Evolutionary conservation across 345 rosid species (phyloP), one percentile per base, ranked within the genome.

Genomic region (Luvunga scandens): DNA sequence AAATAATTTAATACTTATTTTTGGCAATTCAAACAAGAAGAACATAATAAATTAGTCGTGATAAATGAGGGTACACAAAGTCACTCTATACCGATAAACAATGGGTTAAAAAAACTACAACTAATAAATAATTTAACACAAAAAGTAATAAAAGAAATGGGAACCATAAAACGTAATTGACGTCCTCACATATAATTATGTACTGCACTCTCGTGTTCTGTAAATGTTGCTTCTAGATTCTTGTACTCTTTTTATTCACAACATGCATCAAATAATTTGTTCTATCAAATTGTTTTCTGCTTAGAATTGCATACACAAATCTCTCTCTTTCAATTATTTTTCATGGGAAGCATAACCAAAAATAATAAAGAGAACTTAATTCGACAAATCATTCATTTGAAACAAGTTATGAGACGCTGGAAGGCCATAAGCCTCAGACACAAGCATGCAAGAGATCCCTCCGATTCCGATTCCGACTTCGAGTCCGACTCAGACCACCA

Each of bases 321-420:
- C 48, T 42, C 2, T 22, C 62, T 18, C 63, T 19, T 7, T 21
- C 75, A 42, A 42, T 42, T 53, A 12, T 16, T 33, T 27, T 21
- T 57, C 36, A 72, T 72, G 75, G 75, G 45, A 30, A 57, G 7
- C 33, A 36, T 72, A 4, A 30, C 60, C 1, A 66, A 45, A 27
- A 75, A 53, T 10, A 42, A 42, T 42, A 42, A 42, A 14, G 28
- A 65, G 0, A 66, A 50, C 30, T 50, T 59, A 66, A 66, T 75
- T 63, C 8, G 48, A 33, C 53, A 75, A 48, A 75, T 75, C 63
- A 66, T 75, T 19, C 45, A 8, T 31, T 33, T 75, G 31, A 75
- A 65, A 31, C 48, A 42, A 9, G 63, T 75, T 14, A 31, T 66
- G 56, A 53, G 67, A 39, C 34, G 31, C 7, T 66, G 79, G 79